Evolutionary conservation across 2,329 filamentous ascomycete genomes (phyloP).

Genomic region (Biscogniauxia marginata): DNA sequence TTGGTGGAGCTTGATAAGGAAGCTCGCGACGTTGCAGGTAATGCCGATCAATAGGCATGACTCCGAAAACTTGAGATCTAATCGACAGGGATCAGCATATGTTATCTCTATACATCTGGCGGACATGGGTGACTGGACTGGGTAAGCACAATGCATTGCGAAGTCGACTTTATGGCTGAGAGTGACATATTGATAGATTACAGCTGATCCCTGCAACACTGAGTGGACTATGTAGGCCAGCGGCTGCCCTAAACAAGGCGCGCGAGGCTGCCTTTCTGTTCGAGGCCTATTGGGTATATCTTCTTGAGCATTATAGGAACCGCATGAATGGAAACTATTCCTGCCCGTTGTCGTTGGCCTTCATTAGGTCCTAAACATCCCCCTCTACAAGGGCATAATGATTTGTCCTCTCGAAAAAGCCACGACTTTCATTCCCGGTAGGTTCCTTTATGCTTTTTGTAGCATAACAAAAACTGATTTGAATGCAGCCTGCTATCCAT

Average conservation of each 20-base stretch:
- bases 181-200: background rate
- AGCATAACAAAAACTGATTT: background rate
- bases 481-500: background rate
- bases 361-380: background rate
- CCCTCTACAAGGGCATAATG: background rate
- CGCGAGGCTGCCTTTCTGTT: background rate
- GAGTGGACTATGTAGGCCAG: background rate
- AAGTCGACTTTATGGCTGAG: background rate
- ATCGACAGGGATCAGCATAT: background rate
- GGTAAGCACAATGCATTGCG: background rate
- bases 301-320: background rate
- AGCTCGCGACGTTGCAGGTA: conserved; percentile 1
- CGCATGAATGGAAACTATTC: background rate
- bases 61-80: background rate
- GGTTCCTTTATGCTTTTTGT: background rate
- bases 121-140: background rate
- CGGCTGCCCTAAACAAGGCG: background rate
- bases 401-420: background rate
- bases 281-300: no score
- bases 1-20: conserved; percentile 8
- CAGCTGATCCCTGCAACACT: background rate
- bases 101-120: background rate
- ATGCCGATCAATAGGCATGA: conserved; percentile 4
- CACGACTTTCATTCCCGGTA: background rate
- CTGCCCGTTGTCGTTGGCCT: background rate